Base-by-base conservation (phyloP, 75 land plant genomes). In the Sequoiadendron giganteum region DNA sequence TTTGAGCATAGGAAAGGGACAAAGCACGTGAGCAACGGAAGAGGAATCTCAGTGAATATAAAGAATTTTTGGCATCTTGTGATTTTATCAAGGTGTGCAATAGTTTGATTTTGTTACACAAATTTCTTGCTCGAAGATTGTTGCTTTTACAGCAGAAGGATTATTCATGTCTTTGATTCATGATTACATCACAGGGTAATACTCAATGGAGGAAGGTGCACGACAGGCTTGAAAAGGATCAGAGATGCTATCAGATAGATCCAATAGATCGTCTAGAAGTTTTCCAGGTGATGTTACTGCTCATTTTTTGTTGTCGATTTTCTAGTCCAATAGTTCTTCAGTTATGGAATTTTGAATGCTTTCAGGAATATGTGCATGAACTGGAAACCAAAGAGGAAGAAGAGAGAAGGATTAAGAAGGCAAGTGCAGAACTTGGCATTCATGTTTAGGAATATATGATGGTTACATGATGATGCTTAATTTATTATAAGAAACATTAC, bases 161-260 rank as follows among this genome's bases (percentile, higher is more conserved):
- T 52, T 86, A 19, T 36, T 86, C 13, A 75, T 85, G 58, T 36
- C 43, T 49, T 36, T 28, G 4, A 79, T 10, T 13, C 21, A 61
- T 36, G 30, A 38, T 80, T 80, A 25, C 61, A 2, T 72, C 25
- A 32, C 89, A 97, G 99, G 98, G 84, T 1, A 95, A 90, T 86
- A 95, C 90, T 86, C 99, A 96, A 85, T 98, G 98, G 97, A 93
- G 98, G 86, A 98, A 98, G 88, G 95, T 98, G 42, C 95, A 95
- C 72, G 99, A 98, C 91, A 92, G 92, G 36, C 88, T 98, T 81
- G 98, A 95, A 88, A 96, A 95, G 91, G 99, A 97, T 91, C 97
- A 95, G 88, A 93, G 99, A 85, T 97, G 97, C 56, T 90, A 90
- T 49, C 95, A 95, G 18, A 93, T 97, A 86, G 97, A 97, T 85